phyloP scores from a whole-genome alignment of 768 basidiomycete genomes.

The Lactarius hengduanensis region DNA sequence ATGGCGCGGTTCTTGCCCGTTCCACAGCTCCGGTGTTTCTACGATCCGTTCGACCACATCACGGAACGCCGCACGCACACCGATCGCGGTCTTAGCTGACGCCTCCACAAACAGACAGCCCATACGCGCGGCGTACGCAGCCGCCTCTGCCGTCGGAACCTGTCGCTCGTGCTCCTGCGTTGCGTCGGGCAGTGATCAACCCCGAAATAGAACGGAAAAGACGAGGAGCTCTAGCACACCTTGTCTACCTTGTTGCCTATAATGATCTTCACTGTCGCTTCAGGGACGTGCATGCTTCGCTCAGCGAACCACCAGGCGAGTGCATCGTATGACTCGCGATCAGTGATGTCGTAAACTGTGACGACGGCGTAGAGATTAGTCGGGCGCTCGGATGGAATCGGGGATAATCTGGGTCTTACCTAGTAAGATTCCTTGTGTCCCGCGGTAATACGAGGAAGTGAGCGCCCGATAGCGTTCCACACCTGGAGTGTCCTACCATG shows the following conservation, averaged over 20 bases:
- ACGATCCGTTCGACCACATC: conserved; percentile 82
- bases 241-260: conserved; percentile 95
- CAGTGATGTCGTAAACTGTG: conserved; percentile 90
- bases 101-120: conserved; percentile 90
- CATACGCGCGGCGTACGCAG: conserved; percentile 77
- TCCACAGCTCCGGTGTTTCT: conserved; percentile 81
- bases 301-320: conserved; percentile 91
- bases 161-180: conserved; percentile 82
- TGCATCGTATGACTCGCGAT: conserved; percentile 87
- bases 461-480: conserved; percentile 95
- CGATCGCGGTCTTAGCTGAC: conserved; percentile 84
- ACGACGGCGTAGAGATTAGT: background rate
- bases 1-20: conserved; percentile 32
- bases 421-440: conserved; percentile 76
- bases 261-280: conserved; percentile 85
- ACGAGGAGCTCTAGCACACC: conserved; percentile 39
- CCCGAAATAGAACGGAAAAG: background rate
- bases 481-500: conserved; percentile 80
- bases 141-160: conserved; percentile 69
- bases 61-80: conserved; percentile 71
- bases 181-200: background rate
- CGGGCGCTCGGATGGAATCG: background rate
- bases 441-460: conserved; percentile 91
- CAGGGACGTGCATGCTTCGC: conserved; percentile 85
- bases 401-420: conserved; percentile 39